Conservation (phyloP, 2,329 filamentous ascomycete species). For the Sarocladiaceae sp. region DNA sequence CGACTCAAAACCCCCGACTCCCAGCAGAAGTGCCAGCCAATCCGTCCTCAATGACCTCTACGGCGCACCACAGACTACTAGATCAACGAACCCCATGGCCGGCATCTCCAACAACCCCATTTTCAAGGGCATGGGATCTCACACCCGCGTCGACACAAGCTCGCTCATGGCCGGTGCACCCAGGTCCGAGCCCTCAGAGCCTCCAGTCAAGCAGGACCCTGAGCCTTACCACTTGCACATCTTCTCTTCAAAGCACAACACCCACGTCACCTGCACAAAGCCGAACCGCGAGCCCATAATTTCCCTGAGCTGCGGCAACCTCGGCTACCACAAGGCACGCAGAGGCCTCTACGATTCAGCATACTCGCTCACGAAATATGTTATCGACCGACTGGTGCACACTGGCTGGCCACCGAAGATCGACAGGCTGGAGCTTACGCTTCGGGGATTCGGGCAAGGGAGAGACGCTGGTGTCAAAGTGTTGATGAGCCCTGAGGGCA, state of each 20-base stretch:
- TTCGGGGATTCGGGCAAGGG: conserved; percentile 80
- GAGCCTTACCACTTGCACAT: conserved; percentile 83
- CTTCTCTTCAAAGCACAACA: conserved; percentile 87
- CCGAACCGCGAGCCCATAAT: conserved; percentile 75
- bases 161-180: conserved; percentile 20
- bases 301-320: conserved; percentile 74
- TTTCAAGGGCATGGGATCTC: conserved; percentile 28
- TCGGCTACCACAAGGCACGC: conserved; percentile 82
- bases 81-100: conserved; percentile 23
- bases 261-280: conserved; percentile 82
- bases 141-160: conserved; percentile 27
- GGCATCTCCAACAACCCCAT: conserved; percentile 32
- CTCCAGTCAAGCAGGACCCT: conserved; percentile 27
- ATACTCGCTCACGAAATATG: conserved; percentile 81
- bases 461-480: conserved; percentile 88
- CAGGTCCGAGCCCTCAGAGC: conserved; percentile 3
- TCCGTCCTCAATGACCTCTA: conserved; percentile 28
- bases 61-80: conserved; percentile 17
- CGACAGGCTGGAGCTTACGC: conserved; percentile 66
- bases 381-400: conserved; percentile 79
- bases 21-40: conserved; percentile 20
- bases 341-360: conserved; percentile 83
- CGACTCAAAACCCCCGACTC: conserved; percentile 1
- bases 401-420: conserved; percentile 72
- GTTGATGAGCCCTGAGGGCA: conserved; percentile 78